Conservation (phyloP, 371 early-diverging fungal genomes). For the Rhizopus microsporus region DNA sequence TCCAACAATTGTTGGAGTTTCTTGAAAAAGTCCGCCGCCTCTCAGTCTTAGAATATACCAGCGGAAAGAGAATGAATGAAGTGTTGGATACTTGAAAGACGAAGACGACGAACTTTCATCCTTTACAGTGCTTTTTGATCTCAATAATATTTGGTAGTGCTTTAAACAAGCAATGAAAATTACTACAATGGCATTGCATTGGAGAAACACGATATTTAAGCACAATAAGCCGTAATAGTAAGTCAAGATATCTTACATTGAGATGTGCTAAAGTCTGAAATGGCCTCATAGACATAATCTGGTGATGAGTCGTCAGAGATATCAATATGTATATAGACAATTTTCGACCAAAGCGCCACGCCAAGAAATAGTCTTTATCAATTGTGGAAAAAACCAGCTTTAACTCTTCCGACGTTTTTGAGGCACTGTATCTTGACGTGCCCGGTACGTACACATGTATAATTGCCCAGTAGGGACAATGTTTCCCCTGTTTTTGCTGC, state of each 20-base stretch:
- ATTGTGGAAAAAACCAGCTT: background rate
- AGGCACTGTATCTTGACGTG: background rate
- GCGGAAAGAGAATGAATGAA: no score
- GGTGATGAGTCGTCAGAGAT: background rate
- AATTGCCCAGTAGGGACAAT: background rate
- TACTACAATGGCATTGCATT: no score
- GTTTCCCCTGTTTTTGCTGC: slow-evolving; percentile 6
- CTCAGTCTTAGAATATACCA: no score
- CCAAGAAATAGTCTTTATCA: background rate
- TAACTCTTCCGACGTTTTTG: slow-evolving; percentile 3
- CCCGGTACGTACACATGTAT: background rate
- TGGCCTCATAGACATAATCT: background rate
- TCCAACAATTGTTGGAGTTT: no score
- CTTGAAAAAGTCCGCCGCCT: no score
- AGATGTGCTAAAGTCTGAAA: slow-evolving; percentile 1
- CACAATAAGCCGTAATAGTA: background rate
- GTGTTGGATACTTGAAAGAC: no score
- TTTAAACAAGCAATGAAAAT: no score
- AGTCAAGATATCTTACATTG: background rate
- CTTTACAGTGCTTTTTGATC: no score
- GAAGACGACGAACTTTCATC: no score
- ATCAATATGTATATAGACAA: background rate
- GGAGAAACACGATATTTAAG: no score
- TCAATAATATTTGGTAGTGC: no score
- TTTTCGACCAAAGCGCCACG: slow-evolving; percentile 1